Evolutionary conservation across 2,329 filamentous ascomycete genomes (phyloP).

Genomic region (Alternaria arborescens): DNA sequence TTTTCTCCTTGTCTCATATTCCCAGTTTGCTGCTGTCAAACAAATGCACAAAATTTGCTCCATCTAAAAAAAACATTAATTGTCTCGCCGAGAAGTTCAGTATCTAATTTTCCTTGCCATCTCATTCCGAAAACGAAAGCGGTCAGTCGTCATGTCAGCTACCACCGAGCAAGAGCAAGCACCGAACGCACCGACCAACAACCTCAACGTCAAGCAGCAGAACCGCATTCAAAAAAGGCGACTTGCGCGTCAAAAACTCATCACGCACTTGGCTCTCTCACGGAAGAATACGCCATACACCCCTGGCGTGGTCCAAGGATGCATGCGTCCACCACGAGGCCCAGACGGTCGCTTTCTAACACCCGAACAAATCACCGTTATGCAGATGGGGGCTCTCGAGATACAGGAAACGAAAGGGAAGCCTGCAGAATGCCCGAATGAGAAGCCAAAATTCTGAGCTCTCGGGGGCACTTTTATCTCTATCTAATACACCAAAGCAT

Average conservation of each 20-base stretch:
- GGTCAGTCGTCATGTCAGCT: constrained; percentile 2
- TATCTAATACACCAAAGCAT: background rate
- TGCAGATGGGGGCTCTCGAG: background rate
- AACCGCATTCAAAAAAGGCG: constrained; percentile 12
- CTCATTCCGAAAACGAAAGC: background rate
- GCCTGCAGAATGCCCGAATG: background rate
- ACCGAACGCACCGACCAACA: background rate
- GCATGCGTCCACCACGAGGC: background rate
- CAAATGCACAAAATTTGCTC: background rate
- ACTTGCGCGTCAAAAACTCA: constrained; percentile 9
- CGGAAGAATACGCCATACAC: background rate
- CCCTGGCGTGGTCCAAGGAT: background rate
- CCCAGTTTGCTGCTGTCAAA: background rate
- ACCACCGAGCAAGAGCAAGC: constrained; percentile 8
- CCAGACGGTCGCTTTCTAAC: constrained; percentile 5
- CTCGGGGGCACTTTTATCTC: background rate
- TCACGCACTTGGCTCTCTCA: background rate
- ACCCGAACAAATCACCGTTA: constrained; percentile 1
- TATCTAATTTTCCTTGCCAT: background rate
- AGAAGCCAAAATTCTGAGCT: constrained; percentile 10
- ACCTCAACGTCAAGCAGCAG: constrained; percentile 13
- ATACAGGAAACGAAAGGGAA: background rate
- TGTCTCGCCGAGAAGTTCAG: no score
- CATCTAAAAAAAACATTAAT: no score
- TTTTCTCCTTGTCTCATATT: background rate